Evolutionary conservation across 1,284 basidiomycete species (phyloP), one percentile per base, ranked within the genome.

Genomic region (Ganoderma resinaceum): DNA sequence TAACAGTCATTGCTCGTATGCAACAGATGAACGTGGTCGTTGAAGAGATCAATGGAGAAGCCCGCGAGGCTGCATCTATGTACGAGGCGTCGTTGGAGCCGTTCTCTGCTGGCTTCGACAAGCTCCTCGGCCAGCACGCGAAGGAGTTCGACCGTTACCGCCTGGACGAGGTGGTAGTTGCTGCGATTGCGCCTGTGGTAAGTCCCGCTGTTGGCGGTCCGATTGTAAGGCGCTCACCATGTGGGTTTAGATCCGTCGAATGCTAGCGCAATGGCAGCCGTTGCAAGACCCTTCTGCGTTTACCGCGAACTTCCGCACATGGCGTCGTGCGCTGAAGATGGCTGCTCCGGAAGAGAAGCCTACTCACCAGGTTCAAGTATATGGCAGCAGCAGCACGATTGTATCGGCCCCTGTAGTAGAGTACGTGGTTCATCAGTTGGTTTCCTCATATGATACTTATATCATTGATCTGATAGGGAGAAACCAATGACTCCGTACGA

Each of bases 401-500:
- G 68, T 76, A 5, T 71, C 78, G 9, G 64, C 79, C 9, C 71
- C 81, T 0, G 72, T 79, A 29, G 77, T 81, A 66, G 77, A 81
- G 85, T 86, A 74, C 66, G 83, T 77, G 63, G 59, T 74, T 55
- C 3, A 2, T 68, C 37, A 3, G 16, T 40, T 26, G 14, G 14
- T 26, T 8, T 3, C 29, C 9, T 16, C 23, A 40, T 38, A 38
- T 12, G 35, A 16, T 4, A 49, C 23, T 38, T 6, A 60, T 23
- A 38, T 26, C 11, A 40, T 60, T 14, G 35, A 5, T 23, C 23
- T 23, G 55, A 42, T 70, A 87, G 87, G 59, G 87, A 90, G 70
- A 83, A 82, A 71, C 84, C 84, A 0, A 99, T 99, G 98, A 96
- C 96, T 6, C 92, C 98, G 0, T 99, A 95, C 79, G 97, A 99